A percentile compares a stretch with the other conserved stretches of the same genome.
These are phyloP conservation scores for Penicillium flavigenum DNA, from an alignment of 495 filamentous ascomycete genomes.

Conservation along the genomic window DNA sequence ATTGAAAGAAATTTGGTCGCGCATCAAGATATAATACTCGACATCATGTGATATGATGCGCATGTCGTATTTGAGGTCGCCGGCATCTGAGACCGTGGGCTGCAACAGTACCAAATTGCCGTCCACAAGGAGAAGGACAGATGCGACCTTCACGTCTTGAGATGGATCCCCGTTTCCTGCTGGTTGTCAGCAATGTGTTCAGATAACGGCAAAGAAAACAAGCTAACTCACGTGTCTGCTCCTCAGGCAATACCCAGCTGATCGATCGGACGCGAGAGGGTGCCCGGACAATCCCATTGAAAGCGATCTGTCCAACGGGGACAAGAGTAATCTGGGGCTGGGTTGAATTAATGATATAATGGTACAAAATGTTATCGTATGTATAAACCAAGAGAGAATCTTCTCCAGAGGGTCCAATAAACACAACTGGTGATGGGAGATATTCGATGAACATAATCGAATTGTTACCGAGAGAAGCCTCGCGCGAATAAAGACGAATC, in stretches of 20 bases:
- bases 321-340: constrained; percentile 73
- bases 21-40: constrained; percentile 90
- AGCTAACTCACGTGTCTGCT: constrained; percentile 67
- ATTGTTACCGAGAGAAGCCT: constrained; percentile 71
- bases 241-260: constrained; percentile 93
- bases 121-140: constrained; percentile 91
- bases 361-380: constrained; percentile 92
- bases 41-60: constrained; percentile 91
- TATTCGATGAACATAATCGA: constrained; percentile 71
- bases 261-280: constrained; percentile 89
- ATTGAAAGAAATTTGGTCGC: constrained; percentile 68
- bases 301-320: constrained; percentile 92
- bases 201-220: background rate
- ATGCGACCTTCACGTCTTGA: constrained; percentile 92
- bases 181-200: constrained; percentile 20
- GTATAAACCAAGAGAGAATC: constrained; percentile 97
- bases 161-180: constrained; percentile 85
- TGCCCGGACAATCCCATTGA: constrained; percentile 93
- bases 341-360: constrained; percentile 79
- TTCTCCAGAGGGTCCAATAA: constrained; percentile 82
- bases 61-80: constrained; percentile 96
- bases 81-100: constrained; percentile 71
- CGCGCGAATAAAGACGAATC: constrained; percentile 88
- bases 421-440: constrained; percentile 78
- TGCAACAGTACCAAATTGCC: constrained; percentile 93